phyloP scores from a whole-genome alignment of 2,329 filamentous ascomycete genomes.

The Didymella pomorum region DNA sequence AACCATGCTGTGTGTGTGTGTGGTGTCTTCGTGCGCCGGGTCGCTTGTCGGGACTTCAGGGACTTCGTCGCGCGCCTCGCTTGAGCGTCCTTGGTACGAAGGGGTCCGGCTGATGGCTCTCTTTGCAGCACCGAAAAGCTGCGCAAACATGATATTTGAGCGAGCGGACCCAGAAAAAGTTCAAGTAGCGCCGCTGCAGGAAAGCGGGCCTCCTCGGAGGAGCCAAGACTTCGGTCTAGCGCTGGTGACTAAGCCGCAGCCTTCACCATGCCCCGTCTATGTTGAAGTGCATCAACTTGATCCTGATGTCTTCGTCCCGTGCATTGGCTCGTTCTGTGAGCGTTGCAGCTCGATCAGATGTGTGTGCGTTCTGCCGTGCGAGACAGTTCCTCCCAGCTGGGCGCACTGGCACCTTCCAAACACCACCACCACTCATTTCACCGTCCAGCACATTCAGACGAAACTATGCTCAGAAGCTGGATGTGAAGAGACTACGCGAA shows the following conservation, averaged over 20 bases:
- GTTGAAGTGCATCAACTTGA: not conserved
- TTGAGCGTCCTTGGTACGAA: constrained; percentile 35
- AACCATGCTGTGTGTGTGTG: constrained; percentile 39
- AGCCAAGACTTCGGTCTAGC: constrained; percentile 9
- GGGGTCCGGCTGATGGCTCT: constrained; percentile 43
- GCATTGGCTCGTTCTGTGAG: constrained; percentile 21
- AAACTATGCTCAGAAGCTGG: constrained; percentile 30
- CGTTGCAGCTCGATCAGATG: constrained; percentile 15
- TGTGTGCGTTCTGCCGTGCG: constrained; percentile 33
- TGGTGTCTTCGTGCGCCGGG: constrained; percentile 4
- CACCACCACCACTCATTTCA: not conserved
- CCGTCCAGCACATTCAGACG: constrained; percentile 10
- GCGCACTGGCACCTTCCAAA: not conserved
- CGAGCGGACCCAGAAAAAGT: constrained; percentile 17
- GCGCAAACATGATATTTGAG: constrained; percentile 42
- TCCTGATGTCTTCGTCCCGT: constrained; percentile 33
- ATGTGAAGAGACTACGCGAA: constrained; percentile 27
- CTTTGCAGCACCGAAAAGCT: constrained; percentile 42
- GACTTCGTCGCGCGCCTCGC: constrained; percentile 26
- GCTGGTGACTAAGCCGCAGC: constrained; percentile 8
- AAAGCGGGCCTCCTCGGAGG: constrained; percentile 26
- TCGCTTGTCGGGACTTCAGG: constrained; percentile 25
- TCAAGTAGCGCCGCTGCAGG: constrained; percentile 19
- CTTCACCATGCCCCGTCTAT: constrained; percentile 1
- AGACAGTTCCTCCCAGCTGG: constrained; percentile 16